These are phyloP conservation scores for Emydomyces testavorans DNA, from an alignment of 2,329 filamentous ascomycete species.

Conservation along the genomic window DNA sequence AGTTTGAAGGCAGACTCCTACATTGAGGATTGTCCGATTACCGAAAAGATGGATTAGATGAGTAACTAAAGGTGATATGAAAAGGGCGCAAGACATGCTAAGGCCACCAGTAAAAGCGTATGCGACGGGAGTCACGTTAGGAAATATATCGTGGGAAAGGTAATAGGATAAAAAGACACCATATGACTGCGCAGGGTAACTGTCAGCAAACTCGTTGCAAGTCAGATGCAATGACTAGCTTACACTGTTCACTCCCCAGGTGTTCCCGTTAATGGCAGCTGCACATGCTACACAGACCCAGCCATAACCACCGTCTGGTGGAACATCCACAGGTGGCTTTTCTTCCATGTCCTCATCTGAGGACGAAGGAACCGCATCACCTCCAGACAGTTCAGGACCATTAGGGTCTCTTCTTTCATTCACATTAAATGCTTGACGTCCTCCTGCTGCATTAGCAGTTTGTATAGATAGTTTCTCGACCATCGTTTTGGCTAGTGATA, in stretches of 20 bases:
- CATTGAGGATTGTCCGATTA: conserved; percentile 43
- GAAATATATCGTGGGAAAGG: conserved; percentile 44
- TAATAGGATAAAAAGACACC: conserved; percentile 52
- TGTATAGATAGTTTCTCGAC: not conserved
- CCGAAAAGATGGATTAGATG: conserved; percentile 42
- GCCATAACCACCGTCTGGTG: conserved; percentile 49
- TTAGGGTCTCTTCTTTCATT: not conserved
- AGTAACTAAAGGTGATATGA: conserved; percentile 48
- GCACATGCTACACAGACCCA: conserved; percentile 49
- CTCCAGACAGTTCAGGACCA: not conserved
- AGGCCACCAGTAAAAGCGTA: conserved; percentile 52
- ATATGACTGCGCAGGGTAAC: conserved; percentile 28
- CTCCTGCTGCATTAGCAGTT: not conserved
- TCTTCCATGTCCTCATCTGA: conserved; percentile 19
- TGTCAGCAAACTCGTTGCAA: not conserved
- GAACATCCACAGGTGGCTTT: conserved; percentile 26
- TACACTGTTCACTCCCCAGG: conserved; percentile 62
- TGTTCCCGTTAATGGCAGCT: conserved; percentile 55
- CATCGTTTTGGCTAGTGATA: not conserved
- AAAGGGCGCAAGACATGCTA: conserved; percentile 46
- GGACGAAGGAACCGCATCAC: conserved; percentile 4
- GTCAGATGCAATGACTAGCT: conserved; percentile 17
- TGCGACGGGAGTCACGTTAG: conserved; percentile 42
- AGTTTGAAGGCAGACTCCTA: conserved; percentile 46
- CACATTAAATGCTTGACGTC: not conserved